phyloP scores from a whole-genome alignment of 169 alveolate genomes.

The Babesia sp. region DNA sequence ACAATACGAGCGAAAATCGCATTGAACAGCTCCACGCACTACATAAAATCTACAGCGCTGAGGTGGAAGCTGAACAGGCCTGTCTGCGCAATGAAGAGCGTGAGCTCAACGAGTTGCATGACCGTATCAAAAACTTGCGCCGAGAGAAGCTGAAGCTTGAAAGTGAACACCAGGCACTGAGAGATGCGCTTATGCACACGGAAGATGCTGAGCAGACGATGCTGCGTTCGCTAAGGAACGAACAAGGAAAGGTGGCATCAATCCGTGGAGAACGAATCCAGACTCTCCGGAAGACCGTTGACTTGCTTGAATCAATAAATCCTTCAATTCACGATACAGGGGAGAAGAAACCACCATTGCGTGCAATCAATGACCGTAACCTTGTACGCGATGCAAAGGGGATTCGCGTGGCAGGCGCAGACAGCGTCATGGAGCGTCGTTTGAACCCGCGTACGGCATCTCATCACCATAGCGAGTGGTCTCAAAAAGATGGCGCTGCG shows the following conservation, averaged over 20 bases:
- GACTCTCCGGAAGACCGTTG: constrained; percentile 24
- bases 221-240: constrained; percentile 52
- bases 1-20: constrained; percentile 1
- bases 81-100: constrained; percentile 53
- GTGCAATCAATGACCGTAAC: constrained; percentile 11
- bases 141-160: constrained; percentile 31
- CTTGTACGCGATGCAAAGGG: constrained; percentile 49
- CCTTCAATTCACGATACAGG: constrained; percentile 3
- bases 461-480: background rate
- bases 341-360: background rate
- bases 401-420: constrained; percentile 36
- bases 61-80: constrained; percentile 8
- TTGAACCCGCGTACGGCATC: constrained; percentile 10
- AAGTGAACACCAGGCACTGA: constrained; percentile 43
- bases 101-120: constrained; percentile 50
- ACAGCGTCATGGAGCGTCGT: constrained; percentile 25
- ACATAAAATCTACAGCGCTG: constrained; percentile 1
- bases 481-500: constrained; percentile 37
- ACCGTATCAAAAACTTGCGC: constrained; percentile 23
- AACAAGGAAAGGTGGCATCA: constrained; percentile 41
- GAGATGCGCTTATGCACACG: constrained; percentile 60
- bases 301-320: constrained; percentile 43
- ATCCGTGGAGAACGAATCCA: constrained; percentile 12
- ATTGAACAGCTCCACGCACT: constrained; percentile 9
- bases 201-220: constrained; percentile 64